Conservation (phyloP, 768 basidiomycete species). For the Agaricus bisporus region DNA sequence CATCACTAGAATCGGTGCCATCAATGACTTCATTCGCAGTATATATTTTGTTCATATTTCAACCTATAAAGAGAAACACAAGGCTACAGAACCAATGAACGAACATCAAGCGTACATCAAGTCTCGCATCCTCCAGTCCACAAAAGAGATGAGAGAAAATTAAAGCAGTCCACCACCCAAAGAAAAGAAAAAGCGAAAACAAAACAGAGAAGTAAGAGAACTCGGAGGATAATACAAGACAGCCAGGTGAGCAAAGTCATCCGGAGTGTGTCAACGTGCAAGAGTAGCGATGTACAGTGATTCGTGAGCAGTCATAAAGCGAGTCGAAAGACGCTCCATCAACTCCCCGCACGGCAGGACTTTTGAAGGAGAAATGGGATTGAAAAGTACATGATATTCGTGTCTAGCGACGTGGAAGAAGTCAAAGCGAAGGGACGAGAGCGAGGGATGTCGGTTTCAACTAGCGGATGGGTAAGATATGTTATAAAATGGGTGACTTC, state of each 20-base stretch:
- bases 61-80: not conserved
- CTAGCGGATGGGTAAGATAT: conserved; percentile 6
- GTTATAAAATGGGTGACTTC: not conserved
- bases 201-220: conserved; percentile 1
- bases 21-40: conserved; percentile 7
- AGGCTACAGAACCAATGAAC: not conserved
- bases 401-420: conserved; percentile 6
- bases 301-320: conserved; percentile 7
- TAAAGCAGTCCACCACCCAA: conserved; percentile 16
- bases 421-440: not conserved
- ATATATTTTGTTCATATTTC: conserved; percentile 1
- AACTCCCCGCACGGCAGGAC: conserved; percentile 10
- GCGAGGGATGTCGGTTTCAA: conserved; percentile 9
- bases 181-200: conserved; percentile 9
- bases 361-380: conserved; percentile 5
- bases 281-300: conserved; percentile 6
- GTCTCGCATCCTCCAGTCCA: conserved; percentile 2
- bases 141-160: not conserved
- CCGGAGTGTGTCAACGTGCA: not conserved
- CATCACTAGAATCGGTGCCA: not conserved
- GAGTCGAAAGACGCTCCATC: conserved; percentile 5
- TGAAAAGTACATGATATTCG: conserved; percentile 5
- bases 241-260: not conserved
- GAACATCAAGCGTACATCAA: conserved; percentile 3
- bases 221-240: conserved; percentile 7